Percentiles rank a stretch among this genome's conserved stretches.
Conservation (phyloP, 306 rosid genomes). For the Dryas octopetala region DNA sequence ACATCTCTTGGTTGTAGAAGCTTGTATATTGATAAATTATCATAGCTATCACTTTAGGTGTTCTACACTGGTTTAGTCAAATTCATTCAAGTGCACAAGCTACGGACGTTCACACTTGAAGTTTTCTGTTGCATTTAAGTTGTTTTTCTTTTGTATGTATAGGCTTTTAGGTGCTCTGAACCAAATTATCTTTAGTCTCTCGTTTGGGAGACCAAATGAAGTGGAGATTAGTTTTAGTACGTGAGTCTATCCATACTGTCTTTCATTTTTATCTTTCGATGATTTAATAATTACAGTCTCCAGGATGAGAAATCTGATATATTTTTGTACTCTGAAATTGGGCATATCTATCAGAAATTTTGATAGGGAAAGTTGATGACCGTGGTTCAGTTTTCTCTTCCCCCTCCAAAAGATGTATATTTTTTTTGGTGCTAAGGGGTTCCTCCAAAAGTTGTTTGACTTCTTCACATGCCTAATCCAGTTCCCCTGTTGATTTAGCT, state of each 20-base stretch:
- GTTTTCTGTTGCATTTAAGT: background rate
- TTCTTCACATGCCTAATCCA: background rate
- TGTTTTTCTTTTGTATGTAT: too few species aligned
- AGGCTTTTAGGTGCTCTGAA: too few species aligned
- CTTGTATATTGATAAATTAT: background rate
- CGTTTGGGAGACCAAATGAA: background rate
- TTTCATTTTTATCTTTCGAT: background rate
- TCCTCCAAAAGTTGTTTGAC: too few species aligned
- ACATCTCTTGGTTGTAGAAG: background rate
- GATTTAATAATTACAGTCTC: background rate
- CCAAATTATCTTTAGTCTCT: background rate
- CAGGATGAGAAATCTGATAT: background rate
- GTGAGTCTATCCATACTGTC: background rate
- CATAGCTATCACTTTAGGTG: background rate
- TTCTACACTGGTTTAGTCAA: background rate
- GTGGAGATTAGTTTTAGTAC: background rate
- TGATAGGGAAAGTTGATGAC: too few species aligned
- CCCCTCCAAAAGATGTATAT: too few species aligned
- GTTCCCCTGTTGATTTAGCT: background rate
- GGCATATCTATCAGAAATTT: too few species aligned
- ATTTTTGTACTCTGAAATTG: background rate
- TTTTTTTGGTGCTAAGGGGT: too few species aligned
- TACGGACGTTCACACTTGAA: too few species aligned
- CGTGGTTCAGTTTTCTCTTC: too few species aligned
- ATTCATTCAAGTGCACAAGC: background rate